phyloP scores from a whole-genome alignment of 441 rosid genomes.

The Corymbia citriodora region DNA sequence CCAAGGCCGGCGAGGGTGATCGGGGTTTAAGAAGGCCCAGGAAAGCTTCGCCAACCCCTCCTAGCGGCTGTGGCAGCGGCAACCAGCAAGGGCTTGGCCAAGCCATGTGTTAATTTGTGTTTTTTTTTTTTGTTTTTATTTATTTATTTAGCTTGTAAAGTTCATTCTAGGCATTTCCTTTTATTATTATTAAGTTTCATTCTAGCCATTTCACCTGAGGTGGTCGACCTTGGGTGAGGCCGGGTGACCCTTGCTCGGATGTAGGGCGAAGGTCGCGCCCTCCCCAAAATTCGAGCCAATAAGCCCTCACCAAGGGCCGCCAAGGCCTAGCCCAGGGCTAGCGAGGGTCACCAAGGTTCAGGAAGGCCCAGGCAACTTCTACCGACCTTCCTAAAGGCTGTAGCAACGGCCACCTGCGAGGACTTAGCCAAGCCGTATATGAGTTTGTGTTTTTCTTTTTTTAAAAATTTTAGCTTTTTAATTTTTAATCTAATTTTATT shows the following conservation, averaged over 20 bases:
- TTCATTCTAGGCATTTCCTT: background rate
- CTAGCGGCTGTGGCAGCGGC: accelerated
- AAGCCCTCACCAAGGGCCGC: background rate
- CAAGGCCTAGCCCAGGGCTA: accelerated
- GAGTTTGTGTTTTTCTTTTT: too few species aligned
- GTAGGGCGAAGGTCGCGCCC: accelerated
- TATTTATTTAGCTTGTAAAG: too few species aligned
- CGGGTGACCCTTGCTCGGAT: too few species aligned
- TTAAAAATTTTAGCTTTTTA: too few species aligned
- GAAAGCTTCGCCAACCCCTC: too few species aligned
- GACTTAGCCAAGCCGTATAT: too few species aligned
- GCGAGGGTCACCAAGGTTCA: accelerated
- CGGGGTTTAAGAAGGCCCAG: background rate
- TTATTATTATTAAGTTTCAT: background rate
- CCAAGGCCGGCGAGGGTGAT: accelerated
- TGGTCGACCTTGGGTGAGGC: too few species aligned
- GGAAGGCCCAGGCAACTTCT: background rate
- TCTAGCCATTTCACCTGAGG: background rate
- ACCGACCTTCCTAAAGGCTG: accelerated
- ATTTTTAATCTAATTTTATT: too few species aligned
- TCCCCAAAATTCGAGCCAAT: accelerated
- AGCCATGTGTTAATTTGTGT: too few species aligned
- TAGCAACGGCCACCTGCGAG: accelerated
- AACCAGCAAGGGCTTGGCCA: too few species aligned
- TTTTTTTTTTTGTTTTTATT: too few species aligned